phyloP scores from a whole-genome alignment of 2,329 filamentous ascomycete species.

The Mycosphaerella arachidis region DNA sequence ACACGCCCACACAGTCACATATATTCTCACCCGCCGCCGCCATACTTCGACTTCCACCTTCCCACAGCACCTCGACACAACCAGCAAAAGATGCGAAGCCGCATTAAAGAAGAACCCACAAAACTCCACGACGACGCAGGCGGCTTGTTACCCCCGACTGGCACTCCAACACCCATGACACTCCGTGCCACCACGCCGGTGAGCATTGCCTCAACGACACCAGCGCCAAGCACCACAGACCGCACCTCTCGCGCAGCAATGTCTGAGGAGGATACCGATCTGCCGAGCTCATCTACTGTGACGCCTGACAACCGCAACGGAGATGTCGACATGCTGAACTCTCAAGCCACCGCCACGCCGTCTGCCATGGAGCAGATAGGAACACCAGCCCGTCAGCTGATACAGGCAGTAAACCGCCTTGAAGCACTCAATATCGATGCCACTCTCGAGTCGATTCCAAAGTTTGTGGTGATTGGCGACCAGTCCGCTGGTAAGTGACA shows the following conservation, averaged over 20 bases:
- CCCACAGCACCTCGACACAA: not conserved
- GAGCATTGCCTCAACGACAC: not conserved
- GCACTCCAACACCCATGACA: not conserved
- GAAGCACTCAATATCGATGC: constrained; percentile 69
- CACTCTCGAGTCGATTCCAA: constrained; percentile 63
- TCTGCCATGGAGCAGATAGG: constrained; percentile 50
- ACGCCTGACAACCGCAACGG: not conserved
- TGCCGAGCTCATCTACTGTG: not conserved
- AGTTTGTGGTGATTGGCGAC: constrained; percentile 78
- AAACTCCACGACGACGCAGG: not conserved
- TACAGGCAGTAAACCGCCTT: constrained; percentile 63
- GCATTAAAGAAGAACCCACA: not conserved
- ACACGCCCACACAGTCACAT: not conserved
- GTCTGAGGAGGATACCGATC: not conserved
- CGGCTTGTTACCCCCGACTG: not conserved
- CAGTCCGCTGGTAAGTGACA: constrained; percentile 74
- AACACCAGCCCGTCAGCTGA: constrained; percentile 59
- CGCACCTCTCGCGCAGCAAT: not conserved
- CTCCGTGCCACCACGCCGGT: not conserved
- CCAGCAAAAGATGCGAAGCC: not conserved
- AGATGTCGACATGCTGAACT: not conserved
- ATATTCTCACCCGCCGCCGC: not conserved
- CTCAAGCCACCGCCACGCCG: not conserved
- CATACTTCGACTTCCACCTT: not conserved
- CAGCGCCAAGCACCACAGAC: not conserved